phyloP scores from a whole-genome alignment of 345 rosid species.

The Citrus medica region DNA sequence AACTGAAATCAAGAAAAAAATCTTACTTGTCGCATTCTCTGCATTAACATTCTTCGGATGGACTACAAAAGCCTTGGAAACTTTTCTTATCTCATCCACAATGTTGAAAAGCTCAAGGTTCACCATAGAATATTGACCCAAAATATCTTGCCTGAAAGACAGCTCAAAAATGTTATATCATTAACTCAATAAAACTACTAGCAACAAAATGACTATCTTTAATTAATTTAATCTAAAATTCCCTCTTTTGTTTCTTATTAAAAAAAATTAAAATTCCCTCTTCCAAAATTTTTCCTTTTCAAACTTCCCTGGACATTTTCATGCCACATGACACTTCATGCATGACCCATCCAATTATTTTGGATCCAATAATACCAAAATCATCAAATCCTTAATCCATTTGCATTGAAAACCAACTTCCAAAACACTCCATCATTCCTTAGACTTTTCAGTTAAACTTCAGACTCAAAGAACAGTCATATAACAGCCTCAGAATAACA shows the following conservation, averaged over 20 bases:
- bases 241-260: not conserved
- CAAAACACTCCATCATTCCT: not conserved
- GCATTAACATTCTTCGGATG: conserved; percentile 91
- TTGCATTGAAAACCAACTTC: not conserved
- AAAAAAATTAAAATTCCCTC: not conserved
- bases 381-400: not conserved
- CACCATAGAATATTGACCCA: conserved; percentile 90
- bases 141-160: conserved; percentile 72
- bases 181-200: not conserved
- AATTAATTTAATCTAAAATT: not conserved
- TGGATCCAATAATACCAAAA: not conserved
- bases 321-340: not conserved
- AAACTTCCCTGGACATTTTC: not conserved
- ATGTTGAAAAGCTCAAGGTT: conserved; percentile 93
- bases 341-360: not conserved
- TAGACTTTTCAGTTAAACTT: not conserved
- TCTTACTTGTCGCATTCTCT: conserved; percentile 69
- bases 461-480: not conserved
- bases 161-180: not conserved
- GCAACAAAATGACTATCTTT: not conserved
- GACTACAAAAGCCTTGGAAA: conserved; percentile 80
- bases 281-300: not conserved
- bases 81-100: conserved; percentile 76
- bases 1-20: not conserved
- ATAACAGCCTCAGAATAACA: not conserved